These are phyloP conservation scores for Keithomyces neogunnii DNA, from an alignment of 2,329 filamentous ascomycete species.

Conservation along the genomic window DNA sequence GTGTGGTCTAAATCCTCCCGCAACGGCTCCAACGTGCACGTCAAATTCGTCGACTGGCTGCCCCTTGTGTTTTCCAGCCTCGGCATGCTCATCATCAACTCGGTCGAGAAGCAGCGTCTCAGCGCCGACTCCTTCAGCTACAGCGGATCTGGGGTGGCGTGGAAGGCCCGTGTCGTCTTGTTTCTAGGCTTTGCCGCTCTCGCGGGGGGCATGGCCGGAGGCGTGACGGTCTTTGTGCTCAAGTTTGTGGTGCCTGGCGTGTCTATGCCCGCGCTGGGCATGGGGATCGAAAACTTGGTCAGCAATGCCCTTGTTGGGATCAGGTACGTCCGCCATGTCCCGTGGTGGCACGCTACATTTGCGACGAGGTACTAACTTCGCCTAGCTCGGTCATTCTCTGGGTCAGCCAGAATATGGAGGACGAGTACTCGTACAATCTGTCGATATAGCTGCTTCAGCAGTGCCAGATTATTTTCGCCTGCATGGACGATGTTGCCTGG, in stretches of 20 bases:
- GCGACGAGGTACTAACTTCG: slow-evolving; percentile 7
- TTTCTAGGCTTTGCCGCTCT: slow-evolving; percentile 59
- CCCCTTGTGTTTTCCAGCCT: slow-evolving; percentile 58
- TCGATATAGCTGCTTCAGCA: slow-evolving; percentile 29
- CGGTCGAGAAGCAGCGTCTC: slow-evolving; percentile 57
- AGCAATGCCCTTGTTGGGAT: slow-evolving; percentile 55
- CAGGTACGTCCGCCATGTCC: slow-evolving; percentile 32
- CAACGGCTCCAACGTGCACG: slow-evolving; percentile 52
- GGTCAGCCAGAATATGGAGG: slow-evolving; percentile 66
- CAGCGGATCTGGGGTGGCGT: slow-evolving; percentile 54
- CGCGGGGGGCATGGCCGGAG: slow-evolving; percentile 60
- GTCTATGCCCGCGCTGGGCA: slow-evolving; percentile 50
- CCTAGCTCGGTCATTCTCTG: slow-evolving; percentile 54
- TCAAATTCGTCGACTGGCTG: slow-evolving; percentile 63
- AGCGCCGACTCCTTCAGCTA: slow-evolving; percentile 56
- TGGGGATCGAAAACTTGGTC: slow-evolving; percentile 60
- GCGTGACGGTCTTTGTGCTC: slow-evolving; percentile 59
- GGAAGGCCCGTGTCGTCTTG: slow-evolving; percentile 60
- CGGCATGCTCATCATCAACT: slow-evolving; percentile 66
- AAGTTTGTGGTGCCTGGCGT: slow-evolving; percentile 53
- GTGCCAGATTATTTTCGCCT: too few relatives aligned
- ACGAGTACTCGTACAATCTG: slow-evolving; percentile 62
- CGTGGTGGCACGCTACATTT: background rate
- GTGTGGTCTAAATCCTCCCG: slow-evolving; percentile 55
- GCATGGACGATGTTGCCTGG: too few relatives aligned